These are phyloP conservation scores for Excoecaria agallocha DNA, from an alignment of 345 rosid species.

Conservation along the genomic window DNA sequence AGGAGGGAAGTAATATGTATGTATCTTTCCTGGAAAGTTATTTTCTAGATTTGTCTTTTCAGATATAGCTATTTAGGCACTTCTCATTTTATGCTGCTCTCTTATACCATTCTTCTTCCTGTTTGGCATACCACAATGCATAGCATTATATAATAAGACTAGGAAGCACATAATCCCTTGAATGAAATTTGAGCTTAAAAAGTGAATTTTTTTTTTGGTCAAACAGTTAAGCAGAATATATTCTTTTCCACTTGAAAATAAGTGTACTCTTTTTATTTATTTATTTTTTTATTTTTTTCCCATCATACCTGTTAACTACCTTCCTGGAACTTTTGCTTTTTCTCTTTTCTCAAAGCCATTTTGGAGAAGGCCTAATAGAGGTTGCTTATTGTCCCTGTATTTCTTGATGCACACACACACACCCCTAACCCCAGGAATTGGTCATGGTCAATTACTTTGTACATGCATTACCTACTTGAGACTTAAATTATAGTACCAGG, in stretches of 20 bases:
- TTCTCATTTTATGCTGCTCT: neutral
- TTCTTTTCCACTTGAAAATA: neutral
- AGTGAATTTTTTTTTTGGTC: neutral
- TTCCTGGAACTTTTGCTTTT: neutral
- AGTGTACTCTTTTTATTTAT: neutral
- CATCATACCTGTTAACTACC: neutral
- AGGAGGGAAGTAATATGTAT: conserved; percentile 34
- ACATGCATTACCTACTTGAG: no score
- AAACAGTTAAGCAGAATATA: neutral
- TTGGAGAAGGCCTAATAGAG: no score
- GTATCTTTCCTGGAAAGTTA: conserved; percentile 24
- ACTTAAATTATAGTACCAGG: no score
- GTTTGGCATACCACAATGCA: neutral
- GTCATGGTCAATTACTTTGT: no score
- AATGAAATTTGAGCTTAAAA: neutral
- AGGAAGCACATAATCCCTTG: neutral
- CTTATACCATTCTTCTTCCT: neutral
- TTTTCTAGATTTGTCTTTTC: conserved; percentile 11
- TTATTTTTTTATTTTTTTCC: neutral
- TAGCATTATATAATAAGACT: neutral
- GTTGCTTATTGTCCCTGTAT: no score
- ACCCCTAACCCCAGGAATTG: no score
- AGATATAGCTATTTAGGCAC: neutral
- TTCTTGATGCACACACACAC: no score
- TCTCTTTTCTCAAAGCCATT: no score